phyloP scores from a whole-genome alignment of 2,329 filamentous ascomycete species.

The Scedosporium boydii region DNA sequence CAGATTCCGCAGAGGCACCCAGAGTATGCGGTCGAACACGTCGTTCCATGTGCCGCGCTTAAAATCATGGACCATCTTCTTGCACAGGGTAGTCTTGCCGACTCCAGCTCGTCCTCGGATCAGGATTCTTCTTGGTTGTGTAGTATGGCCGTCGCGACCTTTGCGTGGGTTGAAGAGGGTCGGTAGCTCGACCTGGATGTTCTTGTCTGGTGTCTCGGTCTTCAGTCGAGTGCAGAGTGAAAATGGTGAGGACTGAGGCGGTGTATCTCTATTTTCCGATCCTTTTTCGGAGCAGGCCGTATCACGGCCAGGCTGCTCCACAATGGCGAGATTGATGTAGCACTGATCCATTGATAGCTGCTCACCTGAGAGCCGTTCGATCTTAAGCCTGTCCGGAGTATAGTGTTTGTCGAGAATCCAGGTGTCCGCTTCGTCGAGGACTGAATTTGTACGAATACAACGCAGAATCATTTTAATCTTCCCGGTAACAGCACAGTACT shows the following conservation, averaged over 20 bases:
- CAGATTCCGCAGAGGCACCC: conserved; percentile 29
- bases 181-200: not conserved
- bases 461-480: conserved; percentile 12
- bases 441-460: conserved; percentile 10
- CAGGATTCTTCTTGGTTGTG: conserved; percentile 18
- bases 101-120: conserved; percentile 27
- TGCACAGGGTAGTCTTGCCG: conserved; percentile 31
- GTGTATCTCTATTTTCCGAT: conserved; percentile 4
- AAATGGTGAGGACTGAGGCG: conserved; percentile 14
- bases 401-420: conserved; percentile 17
- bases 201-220: conserved; percentile 14
- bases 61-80: conserved; percentile 29
- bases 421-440: conserved; percentile 12
- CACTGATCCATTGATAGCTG: conserved; percentile 22
- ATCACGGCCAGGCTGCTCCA: conserved; percentile 15
- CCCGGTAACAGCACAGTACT: conserved; percentile 12
- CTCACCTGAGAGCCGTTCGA: conserved; percentile 24
- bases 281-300: not conserved
- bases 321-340: conserved; percentile 29
- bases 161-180: conserved; percentile 1
- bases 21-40: conserved; percentile 26
- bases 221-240: conserved; percentile 19
- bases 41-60: conserved; percentile 14
- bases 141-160: not conserved
- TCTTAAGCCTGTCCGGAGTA: conserved; percentile 15